phyloP scores from a whole-genome alignment of 1,284 basidiomycete genomes.

The Agaricales sp. region DNA sequence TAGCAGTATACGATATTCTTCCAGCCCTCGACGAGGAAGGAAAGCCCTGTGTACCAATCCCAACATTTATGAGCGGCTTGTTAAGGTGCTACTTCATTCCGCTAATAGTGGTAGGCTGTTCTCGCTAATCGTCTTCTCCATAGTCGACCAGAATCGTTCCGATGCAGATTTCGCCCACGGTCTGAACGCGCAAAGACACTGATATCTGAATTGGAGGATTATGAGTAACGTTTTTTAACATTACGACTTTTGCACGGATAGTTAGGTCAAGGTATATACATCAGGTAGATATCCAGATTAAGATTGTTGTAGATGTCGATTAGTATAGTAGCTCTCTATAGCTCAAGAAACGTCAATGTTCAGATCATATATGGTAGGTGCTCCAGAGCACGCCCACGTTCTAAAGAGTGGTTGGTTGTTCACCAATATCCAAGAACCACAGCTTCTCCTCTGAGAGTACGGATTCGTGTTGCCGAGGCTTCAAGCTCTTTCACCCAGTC shows the following conservation, averaged over 20 bases:
- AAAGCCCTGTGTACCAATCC: conserved; percentile 24
- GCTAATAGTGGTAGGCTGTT: conserved; percentile 1
- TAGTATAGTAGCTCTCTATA: too few species aligned
- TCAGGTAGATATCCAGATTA: too few species aligned
- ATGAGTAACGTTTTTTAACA: too few species aligned
- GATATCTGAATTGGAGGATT: conserved; percentile 19
- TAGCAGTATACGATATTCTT: conserved; percentile 31
- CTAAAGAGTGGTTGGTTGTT: too few species aligned
- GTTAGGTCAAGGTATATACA: too few species aligned
- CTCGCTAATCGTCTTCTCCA: conserved; percentile 4
- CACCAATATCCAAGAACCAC: neutral
- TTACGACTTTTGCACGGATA: too few species aligned
- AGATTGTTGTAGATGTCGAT: too few species aligned
- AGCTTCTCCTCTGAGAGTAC: neutral
- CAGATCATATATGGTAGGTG: too few species aligned
- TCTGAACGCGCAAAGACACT: conserved; percentile 20
- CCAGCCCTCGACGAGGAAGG: conserved; percentile 32
- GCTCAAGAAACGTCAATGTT: too few species aligned
- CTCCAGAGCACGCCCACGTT: too few species aligned
- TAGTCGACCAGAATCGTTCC: conserved; percentile 30
- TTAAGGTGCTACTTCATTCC: conserved; percentile 25
- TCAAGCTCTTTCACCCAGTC: conserved; percentile 3
- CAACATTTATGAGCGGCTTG: conserved; percentile 29
- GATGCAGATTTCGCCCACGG: conserved; percentile 29
- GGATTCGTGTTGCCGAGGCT: conserved; percentile 13